Base-by-base conservation (phyloP, 495 filamentous ascomycete species). In the Chaetomium tenue region DNA sequence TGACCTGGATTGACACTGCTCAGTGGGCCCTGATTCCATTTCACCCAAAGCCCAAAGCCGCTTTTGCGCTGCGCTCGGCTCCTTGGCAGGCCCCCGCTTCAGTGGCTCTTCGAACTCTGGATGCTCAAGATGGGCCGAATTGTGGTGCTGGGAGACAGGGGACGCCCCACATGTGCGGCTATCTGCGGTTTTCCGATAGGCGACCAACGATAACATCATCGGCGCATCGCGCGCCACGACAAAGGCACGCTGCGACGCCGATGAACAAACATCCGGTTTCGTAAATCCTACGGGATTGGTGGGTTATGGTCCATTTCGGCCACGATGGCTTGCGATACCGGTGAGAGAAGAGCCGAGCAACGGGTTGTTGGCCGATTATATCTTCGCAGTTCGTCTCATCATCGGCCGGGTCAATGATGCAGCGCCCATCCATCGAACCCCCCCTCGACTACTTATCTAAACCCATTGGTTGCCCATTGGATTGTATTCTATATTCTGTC, bases 151-250 rank as follows among this genome's bases (percentile, higher is more conserved):
- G 66, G 47, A 68, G 64, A 20, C 13, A 25, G n/a, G 25, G 39
- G 23, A 13, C 23, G 52, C 66, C 52, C 68, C 66, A 69, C 66
- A 42, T 5, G 37, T 28, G 44, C 71, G 72, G 72, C 66, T 76
- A 76, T 65, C 62, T 48, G 63, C 74, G 74, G 74, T 68, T 63
- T 69, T 72, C 60, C 65, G 70, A 75, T 71, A 72, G 71, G 70
- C 61, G 51, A 53, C 61, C 58, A 46, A 54, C 66, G 67, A 72
- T 72, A 71, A 44, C 74, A 75, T 72, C 74, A 74, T 75, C 61
- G 66, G 59, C 46, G 64, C 67, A 64, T 69, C 66, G 53, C 63
- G 60, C 64, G 64, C 67, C 64, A 55, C 63, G 64, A 75, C 67
- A 73, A 75, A 73, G 70, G 48, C 39, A 25, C 58, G 52, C 33